phyloP scores from a whole-genome alignment of 257 asterid genomes.

The Asclepias syriaca region DNA sequence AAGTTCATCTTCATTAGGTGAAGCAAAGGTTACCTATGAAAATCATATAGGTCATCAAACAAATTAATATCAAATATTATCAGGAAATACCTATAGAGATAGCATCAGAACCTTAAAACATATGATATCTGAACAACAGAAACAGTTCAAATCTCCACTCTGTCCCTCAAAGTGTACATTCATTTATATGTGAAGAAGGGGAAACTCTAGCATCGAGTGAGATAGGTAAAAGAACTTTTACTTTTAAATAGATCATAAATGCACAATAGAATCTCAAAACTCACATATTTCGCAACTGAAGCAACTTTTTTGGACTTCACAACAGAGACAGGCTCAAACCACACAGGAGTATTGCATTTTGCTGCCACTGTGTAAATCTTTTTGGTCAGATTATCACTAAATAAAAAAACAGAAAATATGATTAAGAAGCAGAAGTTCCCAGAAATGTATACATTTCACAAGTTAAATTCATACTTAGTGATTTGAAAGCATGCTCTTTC shows the following conservation, averaged over 20 bases:
- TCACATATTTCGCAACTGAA: constrained; percentile 66
- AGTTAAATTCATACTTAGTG: neutral
- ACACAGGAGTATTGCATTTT: constrained; percentile 53
- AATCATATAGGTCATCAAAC: constrained; percentile 11
- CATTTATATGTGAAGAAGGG: neutral
- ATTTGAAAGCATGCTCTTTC: neutral
- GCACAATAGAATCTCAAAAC: constrained; percentile 23
- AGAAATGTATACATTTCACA: neutral
- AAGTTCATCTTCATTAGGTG: constrained; percentile 94
- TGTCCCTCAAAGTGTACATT: neutral
- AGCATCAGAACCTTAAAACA: neutral
- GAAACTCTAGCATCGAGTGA: neutral
- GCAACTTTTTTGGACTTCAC: constrained; percentile 73
- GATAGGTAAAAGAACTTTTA: neutral
- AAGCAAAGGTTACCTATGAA: constrained; percentile 64
- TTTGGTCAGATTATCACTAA: neutral
- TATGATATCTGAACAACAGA: neutral
- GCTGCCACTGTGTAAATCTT: constrained; percentile 63
- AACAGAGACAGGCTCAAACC: constrained; percentile 99
- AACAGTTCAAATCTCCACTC: neutral
- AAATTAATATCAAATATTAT: neutral
- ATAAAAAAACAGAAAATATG: neutral
- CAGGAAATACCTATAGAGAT: neutral
- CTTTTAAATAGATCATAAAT: neutral
- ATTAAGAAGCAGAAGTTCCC: neutral